Base-by-base conservation (phyloP, 441 rosid genomes). In the Bruguiera hainesii region DNA sequence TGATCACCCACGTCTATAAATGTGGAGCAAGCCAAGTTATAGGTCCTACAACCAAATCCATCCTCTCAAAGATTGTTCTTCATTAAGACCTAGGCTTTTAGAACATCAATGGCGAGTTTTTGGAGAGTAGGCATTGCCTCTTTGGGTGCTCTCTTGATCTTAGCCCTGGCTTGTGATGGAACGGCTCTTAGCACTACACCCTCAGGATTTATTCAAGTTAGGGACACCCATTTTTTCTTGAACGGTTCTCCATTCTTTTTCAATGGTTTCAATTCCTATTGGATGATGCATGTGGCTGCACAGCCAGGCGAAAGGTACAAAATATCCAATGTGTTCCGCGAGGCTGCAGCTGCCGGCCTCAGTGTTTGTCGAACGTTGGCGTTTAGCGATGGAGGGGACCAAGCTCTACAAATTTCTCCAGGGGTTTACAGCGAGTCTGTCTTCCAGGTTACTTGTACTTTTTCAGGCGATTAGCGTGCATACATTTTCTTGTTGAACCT, bases 251-350 rank as follows among this genome's bases (percentile, higher is more conserved):
- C 88, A 58, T 90, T 78, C 71, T 87, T 84, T 58, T 88, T 89
- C 50, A 87, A 91, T 71, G 97, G 97, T 42, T 89, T 91, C 85
- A 91, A 91, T 72, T 93, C 97, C 26, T 91, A 89, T 74, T 86
- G 94, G 96, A 76, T 91, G 66, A 91, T 89, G 94, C 81, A 84
- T 63, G 67, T 76, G 5, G 92, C 92, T 51, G 78, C 90, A 15
- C 87, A 85, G 65, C 87, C 88, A 6, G 73, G 84, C 56, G 83
- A 86, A 77, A 79, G 86, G 68, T 56, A 71, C 70, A 81, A 78
- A 70, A 76, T 91, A 69, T 68, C 96, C 9, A 60, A 78, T 25
- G 92, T 85, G 0, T 86, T 89, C 19, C 82, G 76, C 15, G 84
- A 91, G 37, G 96, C 92, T 13, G 70, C 85, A 35, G 65, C 76